Percentiles rank a stretch among this genome's conserved stretches.
Conservation (phyloP, 2,329 filamentous ascomycete genomes). For the Neofusicoccum sp. region DNA sequence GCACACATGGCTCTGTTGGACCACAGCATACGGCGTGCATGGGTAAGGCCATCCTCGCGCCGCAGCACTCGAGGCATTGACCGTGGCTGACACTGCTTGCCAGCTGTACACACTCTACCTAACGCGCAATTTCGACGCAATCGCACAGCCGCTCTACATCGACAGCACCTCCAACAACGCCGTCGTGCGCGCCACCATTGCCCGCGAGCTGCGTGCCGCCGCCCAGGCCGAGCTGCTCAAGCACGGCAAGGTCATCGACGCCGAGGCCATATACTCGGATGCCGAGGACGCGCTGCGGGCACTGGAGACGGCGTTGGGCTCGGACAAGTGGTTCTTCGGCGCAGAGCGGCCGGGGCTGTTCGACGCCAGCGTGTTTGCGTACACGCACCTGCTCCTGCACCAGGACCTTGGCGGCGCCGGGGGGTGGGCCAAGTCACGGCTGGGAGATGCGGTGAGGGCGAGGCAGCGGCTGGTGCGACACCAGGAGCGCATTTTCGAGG, state of each 20-base stretch:
- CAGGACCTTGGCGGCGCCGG: constrained; percentile 50
- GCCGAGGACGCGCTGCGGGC: constrained; percentile 63
- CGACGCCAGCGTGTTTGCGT: constrained; percentile 87
- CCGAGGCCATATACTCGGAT: constrained; percentile 57
- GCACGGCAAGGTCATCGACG: constrained; percentile 56
- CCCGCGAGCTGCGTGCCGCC: constrained; percentile 66
- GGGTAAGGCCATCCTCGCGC: constrained; percentile 54
- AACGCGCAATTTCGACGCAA: constrained; percentile 62
- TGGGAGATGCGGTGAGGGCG: constrained; percentile 57
- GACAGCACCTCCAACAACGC: constrained; percentile 57
- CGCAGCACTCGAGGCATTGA: constrained; percentile 4
- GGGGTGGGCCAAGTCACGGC: constrained; percentile 61
- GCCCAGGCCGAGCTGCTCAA: constrained; percentile 74
- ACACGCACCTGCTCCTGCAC: constrained; percentile 77
- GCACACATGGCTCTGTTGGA: constrained; percentile 78
- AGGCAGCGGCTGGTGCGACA: constrained; percentile 66
- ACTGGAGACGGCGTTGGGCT: constrained; percentile 58
- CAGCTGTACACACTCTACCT: constrained; percentile 81
- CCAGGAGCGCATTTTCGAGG: constrained; percentile 55
- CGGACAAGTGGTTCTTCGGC: constrained; percentile 62
- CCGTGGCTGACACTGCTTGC: neutral
- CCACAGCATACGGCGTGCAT: constrained; percentile 76
- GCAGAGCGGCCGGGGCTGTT: constrained; percentile 65
- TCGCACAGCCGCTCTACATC: constrained; percentile 73
- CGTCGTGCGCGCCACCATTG: constrained; percentile 62